A percentile compares a stretch with the other conserved stretches of the same genome.
These are phyloP conservation scores for Casuarina cunninghamiana DNA, from an alignment of 306 rosid genomes.

Conservation along the genomic window DNA sequence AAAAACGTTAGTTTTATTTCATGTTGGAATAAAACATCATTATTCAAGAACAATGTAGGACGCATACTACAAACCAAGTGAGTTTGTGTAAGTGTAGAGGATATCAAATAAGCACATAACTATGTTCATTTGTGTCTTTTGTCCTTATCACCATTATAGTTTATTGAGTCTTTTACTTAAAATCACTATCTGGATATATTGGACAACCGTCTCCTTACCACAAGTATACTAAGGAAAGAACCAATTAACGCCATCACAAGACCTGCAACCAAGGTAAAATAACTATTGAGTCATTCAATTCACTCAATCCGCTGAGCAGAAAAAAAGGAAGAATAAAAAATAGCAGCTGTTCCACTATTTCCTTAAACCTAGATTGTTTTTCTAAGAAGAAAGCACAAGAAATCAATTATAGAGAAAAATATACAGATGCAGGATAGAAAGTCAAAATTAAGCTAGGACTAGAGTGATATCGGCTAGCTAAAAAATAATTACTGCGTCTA, in stretches of 20 bases:
- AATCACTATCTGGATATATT: not conserved
- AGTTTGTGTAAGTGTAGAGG: not conserved
- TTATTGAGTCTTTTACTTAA: constrained; percentile 1
- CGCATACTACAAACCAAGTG: not conserved
- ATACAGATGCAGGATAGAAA: not conserved
- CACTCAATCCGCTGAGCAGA: not conserved
- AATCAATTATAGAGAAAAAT: not conserved
- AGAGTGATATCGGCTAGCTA: too few relatives aligned
- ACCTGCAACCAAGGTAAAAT: constrained; percentile 50
- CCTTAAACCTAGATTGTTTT: not conserved
- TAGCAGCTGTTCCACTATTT: not conserved
- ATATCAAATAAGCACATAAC: too few relatives aligned
- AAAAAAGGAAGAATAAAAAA: not conserved
- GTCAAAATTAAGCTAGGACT: not conserved
- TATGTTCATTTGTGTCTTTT: not conserved
- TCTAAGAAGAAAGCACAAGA: not conserved
- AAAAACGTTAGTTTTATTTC: constrained; percentile 11
- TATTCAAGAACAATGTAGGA: not conserved
- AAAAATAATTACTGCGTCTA: too few relatives aligned
- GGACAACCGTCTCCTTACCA: constrained; percentile 47
- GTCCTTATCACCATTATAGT: not conserved
- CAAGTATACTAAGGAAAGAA: constrained; percentile 59
- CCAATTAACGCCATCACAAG: constrained; percentile 82
- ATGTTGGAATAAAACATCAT: not conserved
- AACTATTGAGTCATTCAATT: not conserved